Percentiles rank a stretch among this genome's conserved stretches.
These are phyloP conservation scores for Pseudogymnoascus sp. DNA, from an alignment of 2,329 filamentous ascomycete genomes.

Conservation along the genomic window DNA sequence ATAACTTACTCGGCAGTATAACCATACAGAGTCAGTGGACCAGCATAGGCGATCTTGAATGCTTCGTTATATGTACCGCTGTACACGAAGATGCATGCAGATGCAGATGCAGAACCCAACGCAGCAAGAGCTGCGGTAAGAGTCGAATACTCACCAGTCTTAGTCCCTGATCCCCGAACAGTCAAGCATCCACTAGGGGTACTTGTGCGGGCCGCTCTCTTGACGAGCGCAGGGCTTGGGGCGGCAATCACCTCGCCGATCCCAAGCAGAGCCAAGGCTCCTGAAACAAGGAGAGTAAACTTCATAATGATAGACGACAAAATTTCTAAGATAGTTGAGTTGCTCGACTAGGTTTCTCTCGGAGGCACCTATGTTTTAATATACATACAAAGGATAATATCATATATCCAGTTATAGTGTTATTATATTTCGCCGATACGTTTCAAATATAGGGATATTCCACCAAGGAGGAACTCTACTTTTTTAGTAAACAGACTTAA, in stretches of 20 bases:
- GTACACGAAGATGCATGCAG: conserved; percentile 45
- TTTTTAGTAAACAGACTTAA: background rate
- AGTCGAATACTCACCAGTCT: conserved; percentile 12
- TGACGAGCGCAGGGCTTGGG: background rate
- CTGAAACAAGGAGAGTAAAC: conserved; percentile 1
- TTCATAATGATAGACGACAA: background rate
- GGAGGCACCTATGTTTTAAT: background rate
- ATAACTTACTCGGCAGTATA: conserved; percentile 35
- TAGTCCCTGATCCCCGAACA: conserved; percentile 11
- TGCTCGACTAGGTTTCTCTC: background rate
- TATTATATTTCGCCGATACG: background rate
- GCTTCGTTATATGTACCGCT: conserved; percentile 46
- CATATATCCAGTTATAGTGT: background rate
- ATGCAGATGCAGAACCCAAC: conserved; percentile 13
- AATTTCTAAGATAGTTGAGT: background rate
- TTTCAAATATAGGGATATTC: background rate
- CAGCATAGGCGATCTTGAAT: conserved; percentile 34
- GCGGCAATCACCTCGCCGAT: background rate
- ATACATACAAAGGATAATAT: background rate
- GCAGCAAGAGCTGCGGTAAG: conserved; percentile 12
- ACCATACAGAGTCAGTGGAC: conserved; percentile 34
- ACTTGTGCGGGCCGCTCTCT: conserved; percentile 11
- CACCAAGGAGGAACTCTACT: conserved; percentile 1
- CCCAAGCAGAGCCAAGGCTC: background rate
- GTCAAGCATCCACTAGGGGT: conserved; percentile 12